Conservation (phyloP, 495 filamentous ascomycete genomes). For the Diplogelasinospora grovesii region DNA sequence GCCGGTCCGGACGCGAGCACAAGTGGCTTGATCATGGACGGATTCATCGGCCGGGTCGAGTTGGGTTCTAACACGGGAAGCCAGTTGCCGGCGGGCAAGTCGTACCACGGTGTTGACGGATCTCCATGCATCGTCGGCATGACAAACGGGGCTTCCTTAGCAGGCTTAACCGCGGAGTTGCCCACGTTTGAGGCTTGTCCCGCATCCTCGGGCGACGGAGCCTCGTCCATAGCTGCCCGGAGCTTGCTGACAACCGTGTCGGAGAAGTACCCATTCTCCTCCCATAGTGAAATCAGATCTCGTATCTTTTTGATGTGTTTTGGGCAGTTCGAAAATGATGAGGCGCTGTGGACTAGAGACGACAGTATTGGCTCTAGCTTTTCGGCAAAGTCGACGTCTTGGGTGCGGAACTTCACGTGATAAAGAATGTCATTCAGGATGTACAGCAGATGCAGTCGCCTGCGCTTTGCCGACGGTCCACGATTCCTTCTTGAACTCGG, state of each 20-base stretch:
- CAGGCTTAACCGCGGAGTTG: conserved; percentile 21
- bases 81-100: conserved; percentile 77
- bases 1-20: conserved; percentile 68
- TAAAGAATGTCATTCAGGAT: conserved; percentile 78
- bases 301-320: conserved; percentile 62
- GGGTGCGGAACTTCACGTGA: conserved; percentile 59
- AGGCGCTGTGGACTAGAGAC: conserved; percentile 54
- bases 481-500: conserved; percentile 19
- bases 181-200: conserved; percentile 4
- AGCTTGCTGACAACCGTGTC: conserved; percentile 53
- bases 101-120: conserved; percentile 66
- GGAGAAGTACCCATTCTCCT: conserved; percentile 60
- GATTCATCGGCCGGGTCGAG: conserved; percentile 64
- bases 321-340: conserved; percentile 54
- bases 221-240: conserved; percentile 48
- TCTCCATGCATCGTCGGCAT: conserved; percentile 79
- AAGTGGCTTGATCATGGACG: conserved; percentile 64
- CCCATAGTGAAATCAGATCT: conserved; percentile 68
- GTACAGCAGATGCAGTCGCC: conserved; percentile 73
- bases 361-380: conserved; percentile 56
- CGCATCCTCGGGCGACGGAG: conserved; percentile 13
- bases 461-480: conserved; percentile 56
- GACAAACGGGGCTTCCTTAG: conserved; percentile 54
- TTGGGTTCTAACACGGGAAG: conserved; percentile 73
- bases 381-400: conserved; percentile 48